A percentile compares a stretch with the other conserved stretches of the same genome.
phyloP scores from a whole-genome alignment of 2,329 filamentous ascomycete species.

The Ciborinia camelliae region DNA sequence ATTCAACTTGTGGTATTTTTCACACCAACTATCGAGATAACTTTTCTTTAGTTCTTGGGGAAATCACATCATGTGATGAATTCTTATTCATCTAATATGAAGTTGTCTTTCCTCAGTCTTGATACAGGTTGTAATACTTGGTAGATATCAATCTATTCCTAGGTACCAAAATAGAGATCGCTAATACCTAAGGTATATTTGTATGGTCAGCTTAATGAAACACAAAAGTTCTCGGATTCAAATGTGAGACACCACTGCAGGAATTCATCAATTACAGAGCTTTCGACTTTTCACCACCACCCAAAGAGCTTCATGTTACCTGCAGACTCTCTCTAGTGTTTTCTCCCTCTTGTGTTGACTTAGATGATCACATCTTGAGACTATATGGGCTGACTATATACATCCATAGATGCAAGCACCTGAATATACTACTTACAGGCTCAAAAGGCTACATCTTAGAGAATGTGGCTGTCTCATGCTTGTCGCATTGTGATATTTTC shows the following conservation, averaged over 20 bases:
- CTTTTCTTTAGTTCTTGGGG: neutral
- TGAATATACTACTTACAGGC: neutral
- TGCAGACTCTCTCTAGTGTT: no score
- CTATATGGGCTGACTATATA: neutral
- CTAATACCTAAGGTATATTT: neutral
- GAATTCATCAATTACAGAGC: neutral
- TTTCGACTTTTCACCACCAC: neutral
- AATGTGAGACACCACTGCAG: no score
- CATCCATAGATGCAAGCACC: neutral
- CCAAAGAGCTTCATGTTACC: neutral
- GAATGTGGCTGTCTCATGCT: neutral
- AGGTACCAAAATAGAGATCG: no score
- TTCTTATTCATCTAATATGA: neutral
- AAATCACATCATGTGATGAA: neutral
- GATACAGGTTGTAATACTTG: fast-evolving
- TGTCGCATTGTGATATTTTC: neutral
- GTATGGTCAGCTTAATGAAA: neutral
- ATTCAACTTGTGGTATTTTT: neutral
- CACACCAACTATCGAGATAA: neutral
- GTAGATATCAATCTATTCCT: neutral
- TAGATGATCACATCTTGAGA: neutral
- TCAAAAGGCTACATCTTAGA: neutral
- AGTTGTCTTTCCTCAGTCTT: neutral
- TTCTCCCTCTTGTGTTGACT: neutral
- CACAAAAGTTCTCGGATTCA: neutral